Conservation (phyloP, 1,139 yeast genomes). For the Suhomyces atakaporum region DNA sequence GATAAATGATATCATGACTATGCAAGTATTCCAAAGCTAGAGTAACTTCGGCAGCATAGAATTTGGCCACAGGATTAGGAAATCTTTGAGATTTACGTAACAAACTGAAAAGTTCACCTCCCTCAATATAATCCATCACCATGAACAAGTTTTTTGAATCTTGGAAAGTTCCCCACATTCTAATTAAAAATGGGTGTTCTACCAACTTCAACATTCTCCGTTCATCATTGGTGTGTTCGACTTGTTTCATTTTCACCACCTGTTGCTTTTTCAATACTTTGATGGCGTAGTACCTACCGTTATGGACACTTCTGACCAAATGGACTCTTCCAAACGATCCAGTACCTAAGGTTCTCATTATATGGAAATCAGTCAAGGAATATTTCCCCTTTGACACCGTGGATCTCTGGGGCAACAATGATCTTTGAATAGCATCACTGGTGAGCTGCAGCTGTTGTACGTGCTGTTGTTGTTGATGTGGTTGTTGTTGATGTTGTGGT, state of each 20-base stretch:
- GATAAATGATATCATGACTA: slow-evolving; percentile 56
- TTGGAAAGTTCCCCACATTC: slow-evolving; percentile 70
- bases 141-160: slow-evolving; percentile 57
- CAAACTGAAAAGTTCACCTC: slow-evolving; percentile 60
- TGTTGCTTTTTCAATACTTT: slow-evolving; percentile 59
- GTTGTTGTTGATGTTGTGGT: slow-evolving; percentile 13
- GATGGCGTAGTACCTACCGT: slow-evolving; percentile 61
- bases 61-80: slow-evolving; percentile 65
- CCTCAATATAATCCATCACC: slow-evolving; percentile 67
- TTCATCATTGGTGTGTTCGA: slow-evolving; percentile 65
- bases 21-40: slow-evolving; percentile 61
- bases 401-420: slow-evolving; percentile 26
- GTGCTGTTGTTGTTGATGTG: slow-evolving; percentile 10
- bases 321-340: slow-evolving; percentile 68
- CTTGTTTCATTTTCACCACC: slow-evolving; percentile 63
- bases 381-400: slow-evolving; percentile 57
- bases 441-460: slow-evolving; percentile 13
- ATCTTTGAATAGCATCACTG: slow-evolving; percentile 23
- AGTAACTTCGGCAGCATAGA: slow-evolving; percentile 62
- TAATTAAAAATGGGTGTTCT: slow-evolving; percentile 58
- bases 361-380: slow-evolving; percentile 52
- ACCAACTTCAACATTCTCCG: slow-evolving; percentile 57
- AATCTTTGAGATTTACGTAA: slow-evolving; percentile 60
- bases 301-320: slow-evolving; percentile 57
- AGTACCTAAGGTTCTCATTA: slow-evolving; percentile 59